Evolutionary conservation across 164 flowering plant genomes (phyloP), one percentile per base, ranked within the genome.

Genomic region (Cinnamomum micranthum): DNA sequence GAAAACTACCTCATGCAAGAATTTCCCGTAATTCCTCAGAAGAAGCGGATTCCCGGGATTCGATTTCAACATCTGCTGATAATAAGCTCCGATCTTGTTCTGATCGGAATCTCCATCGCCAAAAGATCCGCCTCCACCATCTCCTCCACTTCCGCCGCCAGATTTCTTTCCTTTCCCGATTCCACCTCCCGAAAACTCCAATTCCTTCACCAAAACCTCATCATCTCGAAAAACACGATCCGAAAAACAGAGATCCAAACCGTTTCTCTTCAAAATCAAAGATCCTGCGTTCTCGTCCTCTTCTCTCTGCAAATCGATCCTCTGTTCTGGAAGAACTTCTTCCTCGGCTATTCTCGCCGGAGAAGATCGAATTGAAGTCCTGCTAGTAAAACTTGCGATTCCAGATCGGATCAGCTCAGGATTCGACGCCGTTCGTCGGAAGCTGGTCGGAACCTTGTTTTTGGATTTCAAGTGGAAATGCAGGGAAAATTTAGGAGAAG

Each of bases 11-110:
- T 94, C 91, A 60, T 92, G 91, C 80, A 94, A 84, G 82, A 78
- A 94, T 33, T 79, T 90, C 24, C 86, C 98, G 77, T 94, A 94
- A 74, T 94, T 94, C 75, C 93, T 80, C 33, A 92, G 74, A 12
- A 94, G 79, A 41, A 94, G 87, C 19, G 92, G 75, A 81, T 92
- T 84, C 1, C 75, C 82, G 17, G 98, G 97, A 71, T 88, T 82
- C 15, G 81, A 78, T 77, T 85, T 87, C 83, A 93, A 73, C 90
- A 89, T 86, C 74, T 88, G 77, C 23, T 72, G 25, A 72, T 93
- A 93, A 76, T 92, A 87, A 24, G 76, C 88, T 0, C 88, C 90
- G 63, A 93, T 83, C 68, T 81, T 77, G n/a, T 78, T 76, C 81
- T 71, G 67, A 69, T 87, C 86, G 15, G 71, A 79, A 23, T 52